Evolutionary conservation across 306 rosid species (phyloP).

Genomic region (Arachis hypogaea): DNA sequence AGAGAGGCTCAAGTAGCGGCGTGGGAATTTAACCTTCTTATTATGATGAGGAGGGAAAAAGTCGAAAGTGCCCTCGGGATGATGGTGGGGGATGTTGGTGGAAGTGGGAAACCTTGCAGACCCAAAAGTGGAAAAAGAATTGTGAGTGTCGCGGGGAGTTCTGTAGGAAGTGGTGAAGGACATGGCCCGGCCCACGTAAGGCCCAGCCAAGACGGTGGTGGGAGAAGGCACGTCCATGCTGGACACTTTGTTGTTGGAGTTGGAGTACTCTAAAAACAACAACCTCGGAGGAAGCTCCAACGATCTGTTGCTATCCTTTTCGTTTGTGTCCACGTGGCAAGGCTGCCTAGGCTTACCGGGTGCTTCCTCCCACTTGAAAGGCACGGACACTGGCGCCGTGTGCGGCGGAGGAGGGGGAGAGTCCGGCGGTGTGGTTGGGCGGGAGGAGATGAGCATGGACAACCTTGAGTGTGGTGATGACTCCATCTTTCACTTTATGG

Average conservation of each 20-base stretch:
- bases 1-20: conserved; percentile 43
- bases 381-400: conserved; percentile 56
- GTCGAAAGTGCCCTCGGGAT: conserved; percentile 52
- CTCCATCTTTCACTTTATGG: conserved; percentile 37
- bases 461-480: conserved; percentile 40
- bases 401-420: conserved; percentile 50
- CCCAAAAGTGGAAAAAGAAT: conserved; percentile 50
- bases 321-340: conserved; percentile 39
- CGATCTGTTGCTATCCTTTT: conserved; percentile 36
- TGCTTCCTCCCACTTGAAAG: conserved; percentile 94
- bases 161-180: conserved; percentile 60
- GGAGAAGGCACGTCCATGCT: conserved; percentile 55
- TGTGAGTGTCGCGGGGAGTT: conserved; percentile 34
- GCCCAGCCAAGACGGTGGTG: conserved; percentile 73
- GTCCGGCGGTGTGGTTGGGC: conserved; percentile 48
- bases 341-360: conserved; percentile 80
- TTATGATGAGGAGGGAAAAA: conserved; percentile 26
- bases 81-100: conserved; percentile 54
- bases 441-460: conserved; percentile 51
- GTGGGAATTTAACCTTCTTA: conserved; percentile 50
- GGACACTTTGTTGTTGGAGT: conserved; percentile 29
- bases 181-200: conserved; percentile 65
- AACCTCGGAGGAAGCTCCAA: conserved; percentile 90
- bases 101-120: conserved; percentile 70
- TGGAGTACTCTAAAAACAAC: conserved; percentile 38